A percentile compares a stretch with the other conserved stretches of the same genome.
Conservation (phyloP, 208 protist genomes). For the Acanthamoeba culbertsoni region DNA sequence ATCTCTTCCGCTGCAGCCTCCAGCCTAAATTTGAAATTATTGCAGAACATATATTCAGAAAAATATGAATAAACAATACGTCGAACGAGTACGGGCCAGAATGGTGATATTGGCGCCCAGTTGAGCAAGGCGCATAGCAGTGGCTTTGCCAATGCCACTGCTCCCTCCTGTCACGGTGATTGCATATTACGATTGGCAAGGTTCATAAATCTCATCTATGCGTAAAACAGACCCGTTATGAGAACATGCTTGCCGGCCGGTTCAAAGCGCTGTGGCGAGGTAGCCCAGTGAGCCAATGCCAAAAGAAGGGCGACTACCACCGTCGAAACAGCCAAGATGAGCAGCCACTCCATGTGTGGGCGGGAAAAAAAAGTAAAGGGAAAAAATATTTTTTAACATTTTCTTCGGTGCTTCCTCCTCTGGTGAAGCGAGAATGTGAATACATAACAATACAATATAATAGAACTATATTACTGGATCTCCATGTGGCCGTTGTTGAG, state of each 20-base stretch:
- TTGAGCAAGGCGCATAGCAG: conserved; percentile 39
- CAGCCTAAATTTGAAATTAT: conserved; percentile 10
- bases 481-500: conserved; percentile 8
- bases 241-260: conserved; percentile 57
- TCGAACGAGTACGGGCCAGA: conserved; percentile 47
- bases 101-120: conserved; percentile 64
- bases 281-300: background rate
- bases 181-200: background rate
- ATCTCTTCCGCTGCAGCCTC: conserved; percentile 44
- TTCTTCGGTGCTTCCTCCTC: no score
- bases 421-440: no score
- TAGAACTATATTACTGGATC: background rate
- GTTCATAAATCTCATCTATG: background rate
- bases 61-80: background rate
- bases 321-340: background rate
- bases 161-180: background rate
- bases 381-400: no score
- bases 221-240: conserved; percentile 54
- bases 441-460: no score
- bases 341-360: background rate
- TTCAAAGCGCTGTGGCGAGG: background rate
- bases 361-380: no score
- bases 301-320: background rate
- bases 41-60: background rate
- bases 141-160: conserved; percentile 66